Evolutionary conservation across 2,329 filamentous ascomycete species (phyloP), one percentile per base, ranked within the genome.

Genomic region (Cercospora brassicicola): DNA sequence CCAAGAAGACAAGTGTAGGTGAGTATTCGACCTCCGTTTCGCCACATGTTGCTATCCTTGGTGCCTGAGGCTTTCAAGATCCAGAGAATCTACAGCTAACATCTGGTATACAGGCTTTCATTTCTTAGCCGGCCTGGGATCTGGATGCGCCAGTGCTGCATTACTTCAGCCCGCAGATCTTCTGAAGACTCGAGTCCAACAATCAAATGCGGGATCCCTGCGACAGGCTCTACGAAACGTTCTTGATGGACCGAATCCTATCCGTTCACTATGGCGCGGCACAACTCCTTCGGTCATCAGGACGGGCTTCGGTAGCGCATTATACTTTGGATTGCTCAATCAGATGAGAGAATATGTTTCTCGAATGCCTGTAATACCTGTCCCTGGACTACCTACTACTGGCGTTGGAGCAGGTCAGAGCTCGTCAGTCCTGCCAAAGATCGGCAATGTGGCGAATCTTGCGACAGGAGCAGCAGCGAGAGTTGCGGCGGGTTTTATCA

Each of bases 121-220:
- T 82, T 96, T 98, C 80, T 81, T 90, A 73, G 94, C 94, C 71
- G 95, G 95, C 71, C 87, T 98, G 65, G 88, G 88, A 76, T 97
- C 94, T 7, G 95, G 95, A 75, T 86, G 96, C 61, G 87, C 92
- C 72, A 95, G 93, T 62, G 94, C 95, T 65, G 89, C 96, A 68
- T 89, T 98, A 65, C 87, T 99, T 15, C 95, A 99, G 80, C 95
- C 95, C 28, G 91, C 95, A 76, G 95, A 99, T 81, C 89, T 99
- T 3, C 89, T 99, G 78, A 99, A 99, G 81, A 99, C 95, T 31
- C 90, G 95, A 57, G 90, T 98, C 48, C 95, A 99, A 79, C 95
- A 98, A 80, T 92, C 92, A 8, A 56, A 88, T 59, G 85, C 87
- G 53, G 88, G 74, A 36, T 76, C 92, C 2, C 87, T 98, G 66